Percentiles rank a stretch among this genome's conserved stretches.
Evolutionary conservation across 257 asterid species (phyloP).

Genomic region (Datura wrightii): DNA sequence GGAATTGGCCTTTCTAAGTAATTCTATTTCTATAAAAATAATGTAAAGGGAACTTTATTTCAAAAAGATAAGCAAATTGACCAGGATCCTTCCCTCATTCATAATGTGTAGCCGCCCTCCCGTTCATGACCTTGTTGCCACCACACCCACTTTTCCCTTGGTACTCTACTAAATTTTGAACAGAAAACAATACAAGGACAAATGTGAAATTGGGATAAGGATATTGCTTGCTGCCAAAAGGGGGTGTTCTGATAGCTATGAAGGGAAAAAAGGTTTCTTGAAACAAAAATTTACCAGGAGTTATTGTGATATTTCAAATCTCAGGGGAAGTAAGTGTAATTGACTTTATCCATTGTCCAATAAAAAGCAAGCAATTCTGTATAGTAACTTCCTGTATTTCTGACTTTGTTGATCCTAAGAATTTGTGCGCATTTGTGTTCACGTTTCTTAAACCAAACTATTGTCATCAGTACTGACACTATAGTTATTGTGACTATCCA

Average conservation of each 20-base stretch:
- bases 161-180: neutral
- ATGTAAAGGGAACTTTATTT: neutral
- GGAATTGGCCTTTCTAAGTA: neutral
- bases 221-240: neutral
- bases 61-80: neutral
- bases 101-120: neutral
- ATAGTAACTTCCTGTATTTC: neutral
- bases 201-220: neutral
- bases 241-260: neutral
- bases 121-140: neutral
- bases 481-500: neutral
- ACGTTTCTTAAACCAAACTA: neutral
- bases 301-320: neutral
- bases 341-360: neutral
- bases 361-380: neutral
- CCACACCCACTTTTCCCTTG: neutral
- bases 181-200: neutral
- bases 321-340: neutral
- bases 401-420: neutral
- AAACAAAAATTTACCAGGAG: neutral
- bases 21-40: neutral
- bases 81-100: neutral
- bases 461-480: neutral
- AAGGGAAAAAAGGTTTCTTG: neutral
- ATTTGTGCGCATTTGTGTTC: conserved; percentile 2